Conservation (phyloP, 2,329 filamentous ascomycete species). For the Myriosclerotinia scirpicola region DNA sequence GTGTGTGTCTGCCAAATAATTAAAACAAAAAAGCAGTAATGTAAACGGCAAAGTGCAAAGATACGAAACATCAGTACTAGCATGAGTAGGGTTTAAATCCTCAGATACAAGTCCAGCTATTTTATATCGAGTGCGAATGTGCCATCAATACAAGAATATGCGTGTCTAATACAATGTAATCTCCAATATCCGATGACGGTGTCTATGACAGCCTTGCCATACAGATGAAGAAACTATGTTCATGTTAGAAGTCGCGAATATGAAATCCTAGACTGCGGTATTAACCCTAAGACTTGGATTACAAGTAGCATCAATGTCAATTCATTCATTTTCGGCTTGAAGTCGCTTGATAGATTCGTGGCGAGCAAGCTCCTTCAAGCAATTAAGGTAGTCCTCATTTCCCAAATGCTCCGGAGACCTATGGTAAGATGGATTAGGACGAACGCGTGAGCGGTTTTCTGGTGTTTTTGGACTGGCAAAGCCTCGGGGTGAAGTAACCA, state of each 20-base stretch:
- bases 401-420: conserved; percentile 20
- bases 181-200: neutral
- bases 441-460: conserved; percentile 9
- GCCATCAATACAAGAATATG: conserved; percentile 15
- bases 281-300: neutral
- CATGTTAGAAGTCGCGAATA: neutral
- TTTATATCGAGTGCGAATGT: conserved; percentile 6
- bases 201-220: neutral
- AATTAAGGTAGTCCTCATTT: conserved; percentile 20
- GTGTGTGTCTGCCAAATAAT: conserved; percentile 5
- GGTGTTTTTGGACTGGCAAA: conserved; percentile 15
- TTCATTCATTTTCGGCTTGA: conserved; percentile 3
- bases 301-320: neutral
- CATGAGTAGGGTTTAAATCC: conserved; percentile 8
- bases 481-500: conserved; percentile 3
- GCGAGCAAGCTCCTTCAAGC: conserved; percentile 14
- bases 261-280: neutral
- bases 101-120: conserved; percentile 11
- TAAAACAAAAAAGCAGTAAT: conserved; percentile 4
- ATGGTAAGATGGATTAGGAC: neutral
- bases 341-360: conserved; percentile 13
- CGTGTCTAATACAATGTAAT: conserved; percentile 5
- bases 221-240: neutral
- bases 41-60: conserved; percentile 1
- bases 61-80: conserved; percentile 11